phyloP scores from a whole-genome alignment of 345 rosid species.

The Heritiera fomes region DNA sequence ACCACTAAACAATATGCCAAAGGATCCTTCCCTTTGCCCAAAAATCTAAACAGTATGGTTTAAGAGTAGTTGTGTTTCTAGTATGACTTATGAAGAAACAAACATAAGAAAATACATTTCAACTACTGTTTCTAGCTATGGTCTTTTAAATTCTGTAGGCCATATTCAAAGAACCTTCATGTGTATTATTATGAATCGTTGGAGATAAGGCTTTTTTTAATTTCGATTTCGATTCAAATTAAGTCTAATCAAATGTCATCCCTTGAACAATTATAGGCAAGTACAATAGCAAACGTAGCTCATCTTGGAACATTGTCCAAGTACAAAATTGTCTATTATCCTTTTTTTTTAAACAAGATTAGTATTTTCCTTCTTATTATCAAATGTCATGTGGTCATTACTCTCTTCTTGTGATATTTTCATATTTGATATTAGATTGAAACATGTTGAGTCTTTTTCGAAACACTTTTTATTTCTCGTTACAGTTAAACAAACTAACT shows the following conservation, averaged over 20 bases:
- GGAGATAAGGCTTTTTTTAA: too few relatives aligned
- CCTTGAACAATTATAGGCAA: neutral
- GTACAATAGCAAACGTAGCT: neutral
- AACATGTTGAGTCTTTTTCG: too few relatives aligned
- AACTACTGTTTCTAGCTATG: neutral
- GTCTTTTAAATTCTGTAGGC: too few relatives aligned
- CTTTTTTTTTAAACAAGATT: neutral
- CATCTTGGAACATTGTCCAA: neutral
- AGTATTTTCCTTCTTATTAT: neutral
- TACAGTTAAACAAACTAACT: too few relatives aligned
- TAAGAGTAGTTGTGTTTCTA: neutral
- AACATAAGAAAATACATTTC: conserved; percentile 7
- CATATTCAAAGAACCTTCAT: conserved; percentile 3
- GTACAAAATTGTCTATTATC: neutral
- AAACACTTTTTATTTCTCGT: too few relatives aligned
- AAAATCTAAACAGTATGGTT: conserved; percentile 5
- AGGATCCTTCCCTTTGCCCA: neutral
- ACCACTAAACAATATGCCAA: neutral
- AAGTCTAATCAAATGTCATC: neutral
- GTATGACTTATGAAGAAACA: neutral
- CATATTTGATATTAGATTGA: too few relatives aligned
- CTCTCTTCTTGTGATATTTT: too few relatives aligned
- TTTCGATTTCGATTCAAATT: neutral
- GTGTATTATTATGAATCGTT: neutral
- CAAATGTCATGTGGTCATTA: too few relatives aligned